phyloP scores from a whole-genome alignment of 352 stramenopile species.

The Phytophthora quininea region DNA sequence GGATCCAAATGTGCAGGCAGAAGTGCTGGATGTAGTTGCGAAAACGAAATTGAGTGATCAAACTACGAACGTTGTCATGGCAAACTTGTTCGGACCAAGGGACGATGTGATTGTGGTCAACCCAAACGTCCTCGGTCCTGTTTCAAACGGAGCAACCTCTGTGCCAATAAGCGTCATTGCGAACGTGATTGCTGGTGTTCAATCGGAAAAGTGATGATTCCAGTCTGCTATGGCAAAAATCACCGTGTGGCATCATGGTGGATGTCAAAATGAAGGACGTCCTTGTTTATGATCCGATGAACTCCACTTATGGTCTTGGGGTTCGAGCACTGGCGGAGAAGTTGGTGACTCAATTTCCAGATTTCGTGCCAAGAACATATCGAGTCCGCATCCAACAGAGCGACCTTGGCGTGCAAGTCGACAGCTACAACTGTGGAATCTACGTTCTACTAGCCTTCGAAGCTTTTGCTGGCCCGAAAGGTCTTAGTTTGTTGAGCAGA shows the following conservation, averaged over 20 bases:
- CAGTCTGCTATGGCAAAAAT: neutral
- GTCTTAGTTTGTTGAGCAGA: neutral
- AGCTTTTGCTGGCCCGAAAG: neutral
- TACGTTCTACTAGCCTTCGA: neutral
- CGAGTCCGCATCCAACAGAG: neutral
- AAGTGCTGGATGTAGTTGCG: constrained; percentile 5
- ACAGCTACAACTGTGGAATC: neutral
- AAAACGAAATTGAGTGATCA: constrained; percentile 10
- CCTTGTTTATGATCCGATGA: neutral
- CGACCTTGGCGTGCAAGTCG: neutral
- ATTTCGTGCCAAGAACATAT: neutral
- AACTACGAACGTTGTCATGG: constrained; percentile 2
- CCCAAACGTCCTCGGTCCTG: neutral
- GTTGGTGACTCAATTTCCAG: neutral
- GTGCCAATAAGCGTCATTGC: neutral
- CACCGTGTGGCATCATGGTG: neutral
- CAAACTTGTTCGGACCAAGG: constrained; percentile 1
- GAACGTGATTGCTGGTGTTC: neutral
- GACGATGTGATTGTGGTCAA: neutral
- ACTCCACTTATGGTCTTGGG: neutral
- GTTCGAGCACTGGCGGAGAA: neutral
- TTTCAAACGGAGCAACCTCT: neutral
- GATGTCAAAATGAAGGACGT: neutral
- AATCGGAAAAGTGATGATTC: constrained; percentile 11
- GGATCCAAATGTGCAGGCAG: neutral